phyloP scores from a whole-genome alignment of 495 filamentous ascomycete genomes.

The Lophiotrema nucula region DNA sequence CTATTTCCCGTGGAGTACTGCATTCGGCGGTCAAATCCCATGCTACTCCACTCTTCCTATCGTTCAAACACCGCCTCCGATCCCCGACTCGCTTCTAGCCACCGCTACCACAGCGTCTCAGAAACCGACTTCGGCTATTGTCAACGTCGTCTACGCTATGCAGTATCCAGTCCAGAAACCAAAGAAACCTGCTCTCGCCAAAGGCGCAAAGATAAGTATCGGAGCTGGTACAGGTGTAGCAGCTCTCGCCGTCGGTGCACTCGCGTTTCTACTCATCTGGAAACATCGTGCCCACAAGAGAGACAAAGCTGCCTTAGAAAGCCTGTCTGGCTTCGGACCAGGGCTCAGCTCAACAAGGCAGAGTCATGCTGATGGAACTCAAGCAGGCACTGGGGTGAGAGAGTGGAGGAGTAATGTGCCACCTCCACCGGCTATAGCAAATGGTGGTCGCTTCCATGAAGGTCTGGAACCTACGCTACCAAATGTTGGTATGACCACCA shows the following conservation, averaged over 20 bases:
- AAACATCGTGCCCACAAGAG: constrained; percentile 14
- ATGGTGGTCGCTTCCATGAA: constrained; percentile 1
- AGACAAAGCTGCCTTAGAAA: constrained; percentile 13
- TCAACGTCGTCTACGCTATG: constrained; percentile 32
- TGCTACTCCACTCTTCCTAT: constrained; percentile 21
- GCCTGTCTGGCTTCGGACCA: background rate
- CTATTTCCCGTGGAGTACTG: constrained; percentile 25
- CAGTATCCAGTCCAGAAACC: constrained; percentile 20
- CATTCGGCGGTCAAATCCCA: constrained; percentile 26
- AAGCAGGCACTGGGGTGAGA: background rate
- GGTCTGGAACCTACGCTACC: constrained; percentile 6
- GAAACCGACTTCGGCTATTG: constrained; percentile 25
- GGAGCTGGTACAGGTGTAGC: constrained; percentile 23
- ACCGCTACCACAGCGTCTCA: background rate
- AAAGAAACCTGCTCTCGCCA: constrained; percentile 9
- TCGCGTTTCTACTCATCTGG: constrained; percentile 20
- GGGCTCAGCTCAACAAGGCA: constrained; percentile 6
- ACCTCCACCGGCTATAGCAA: background rate
- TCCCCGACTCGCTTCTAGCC: constrained; percentile 9
- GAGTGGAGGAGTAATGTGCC: constrained; percentile 1
- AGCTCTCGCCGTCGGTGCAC: constrained; percentile 15
- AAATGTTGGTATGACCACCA: background rate
- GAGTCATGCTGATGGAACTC: background rate
- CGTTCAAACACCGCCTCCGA: constrained; percentile 13
- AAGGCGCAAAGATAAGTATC: constrained; percentile 23